Evolutionary conservation across 2,329 filamentous ascomycete species (phyloP), one percentile per base, ranked within the genome.

Genomic region (Orbilia brochopaga): DNA sequence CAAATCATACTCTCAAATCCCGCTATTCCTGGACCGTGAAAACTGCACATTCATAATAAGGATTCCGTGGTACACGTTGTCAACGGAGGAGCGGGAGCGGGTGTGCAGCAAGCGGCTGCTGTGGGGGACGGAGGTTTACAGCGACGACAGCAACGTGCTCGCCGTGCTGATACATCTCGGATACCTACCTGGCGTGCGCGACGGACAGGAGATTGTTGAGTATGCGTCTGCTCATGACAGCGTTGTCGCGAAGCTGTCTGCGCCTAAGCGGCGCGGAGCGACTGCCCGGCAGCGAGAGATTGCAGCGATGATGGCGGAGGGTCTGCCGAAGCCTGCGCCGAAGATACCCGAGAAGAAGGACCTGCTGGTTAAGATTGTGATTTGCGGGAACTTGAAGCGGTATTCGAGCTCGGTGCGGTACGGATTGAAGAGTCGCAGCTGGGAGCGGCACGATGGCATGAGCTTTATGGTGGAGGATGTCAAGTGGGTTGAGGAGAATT

Each of bases 91-190:
- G 23, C 85, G 93, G 30, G 90, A 94, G 78, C 90, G 95, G 75
- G 92, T 97, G 57, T 95, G 92, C 10, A 82, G 86, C 6, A 86
- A 91, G 35, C 85, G 89, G 19, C 90, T 90, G 6, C 79, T 99
- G 0, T 99, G 93, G 92, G 94, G 94, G 0, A 94, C 91, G 0
- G 92, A 95, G 40, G 85, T 99, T 5, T 97, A 97, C 78, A 96
- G 92, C 0, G 94, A 99, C 76, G 94, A 99, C 79, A 96, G 92
- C 0, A 94, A 99, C 78, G 87, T 94, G 0, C 85, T 99, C 23
- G 93, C 92, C 0, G 92, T 93, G 1, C 93, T 92, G 69, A 93
- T 99, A 51, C 94, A 99, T 79, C 88, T 88, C 1, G 94, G 94
- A 2, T 97, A 92, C 87, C 89, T 99, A 75, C 87, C 88, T 46